Percentiles rank a stretch among this genome's conserved stretches.
Evolutionary conservation across 2,329 filamentous ascomycete species (phyloP).

Genomic region (Triangularia verruculosa): DNA sequence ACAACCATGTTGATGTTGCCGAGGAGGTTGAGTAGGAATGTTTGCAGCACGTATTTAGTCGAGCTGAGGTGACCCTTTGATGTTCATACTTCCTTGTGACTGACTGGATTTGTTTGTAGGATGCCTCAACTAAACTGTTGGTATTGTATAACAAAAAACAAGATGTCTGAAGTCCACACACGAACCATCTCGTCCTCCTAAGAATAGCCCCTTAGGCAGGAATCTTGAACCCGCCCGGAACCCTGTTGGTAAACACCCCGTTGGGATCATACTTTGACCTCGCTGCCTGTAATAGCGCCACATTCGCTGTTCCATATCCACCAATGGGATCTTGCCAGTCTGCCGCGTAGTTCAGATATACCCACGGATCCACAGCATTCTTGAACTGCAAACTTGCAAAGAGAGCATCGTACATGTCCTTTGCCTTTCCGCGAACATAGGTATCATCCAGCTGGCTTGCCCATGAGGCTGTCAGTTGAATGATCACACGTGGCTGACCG

Average conservation of each 20-base stretch:
- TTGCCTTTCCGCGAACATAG: not conserved
- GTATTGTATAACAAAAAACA: too few relatives aligned
- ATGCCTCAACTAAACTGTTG: not conserved
- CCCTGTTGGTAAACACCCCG: constrained; percentile 17
- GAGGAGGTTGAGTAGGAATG: too few relatives aligned
- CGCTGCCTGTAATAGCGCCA: constrained; percentile 3
- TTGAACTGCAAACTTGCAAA: not conserved
- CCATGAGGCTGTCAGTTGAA: not conserved
- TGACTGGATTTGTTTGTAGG: too few relatives aligned
- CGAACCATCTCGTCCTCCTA: not conserved
- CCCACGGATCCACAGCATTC: constrained; percentile 12
- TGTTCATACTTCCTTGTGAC: too few relatives aligned
- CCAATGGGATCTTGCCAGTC: constrained; percentile 20
- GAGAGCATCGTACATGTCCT: not conserved
- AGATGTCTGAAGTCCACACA: not conserved
- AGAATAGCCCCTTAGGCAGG: not conserved
- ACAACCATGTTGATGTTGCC: too few relatives aligned
- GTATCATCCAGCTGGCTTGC: not conserved
- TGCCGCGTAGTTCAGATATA: constrained; percentile 28
- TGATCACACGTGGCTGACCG: not conserved
- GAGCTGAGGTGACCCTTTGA: too few relatives aligned
- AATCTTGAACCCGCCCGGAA: not conserved
- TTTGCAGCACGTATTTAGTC: too few relatives aligned
- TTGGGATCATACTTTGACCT: constrained; percentile 22
- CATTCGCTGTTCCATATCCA: constrained; percentile 19